These are phyloP conservation scores for Cryptosporidium baileyi DNA, from an alignment of 169 alveolate genomes.

Conservation along the genomic window DNA sequence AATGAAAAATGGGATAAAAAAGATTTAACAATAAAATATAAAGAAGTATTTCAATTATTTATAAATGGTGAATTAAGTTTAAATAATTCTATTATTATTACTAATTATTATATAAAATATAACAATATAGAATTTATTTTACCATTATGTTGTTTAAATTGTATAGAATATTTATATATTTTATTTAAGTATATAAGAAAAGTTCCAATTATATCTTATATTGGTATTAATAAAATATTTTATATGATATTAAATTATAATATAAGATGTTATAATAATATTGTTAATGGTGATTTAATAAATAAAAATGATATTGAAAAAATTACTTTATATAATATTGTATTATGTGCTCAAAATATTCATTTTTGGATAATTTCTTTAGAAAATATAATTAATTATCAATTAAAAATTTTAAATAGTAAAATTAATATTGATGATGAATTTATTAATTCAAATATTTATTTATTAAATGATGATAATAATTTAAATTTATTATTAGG, in stretches of 20 bases:
- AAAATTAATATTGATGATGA: not conserved
- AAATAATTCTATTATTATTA: not conserved
- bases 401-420: not conserved
- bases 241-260: conserved; percentile 5
- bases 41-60: conserved; percentile 8
- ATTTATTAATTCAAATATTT: not conserved
- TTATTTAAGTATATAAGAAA: conserved; percentile 1
- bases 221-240: not conserved
- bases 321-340: conserved; percentile 25
- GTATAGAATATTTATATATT: not conserved
- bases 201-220: conserved; percentile 9
- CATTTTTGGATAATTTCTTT: conserved; percentile 43
- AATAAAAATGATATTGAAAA: not conserved
- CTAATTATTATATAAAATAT: not conserved
- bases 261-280: conserved; percentile 16
- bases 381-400: conserved; percentile 9
- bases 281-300: conserved; percentile 5
- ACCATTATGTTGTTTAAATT: conserved; percentile 20
- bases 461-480: not conserved
- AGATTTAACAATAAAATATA: not conserved
- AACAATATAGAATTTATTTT: not conserved
- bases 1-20: conserved; percentile 51
- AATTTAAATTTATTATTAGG: conserved; percentile 15
- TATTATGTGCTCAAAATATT: conserved; percentile 47
- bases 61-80: conserved; percentile 1